Evolutionary conservation across 2,329 filamentous ascomycete genomes (phyloP), one percentile per base, ranked within the genome.

Genomic region (Stagonosporopsis cucurbitacearum): DNA sequence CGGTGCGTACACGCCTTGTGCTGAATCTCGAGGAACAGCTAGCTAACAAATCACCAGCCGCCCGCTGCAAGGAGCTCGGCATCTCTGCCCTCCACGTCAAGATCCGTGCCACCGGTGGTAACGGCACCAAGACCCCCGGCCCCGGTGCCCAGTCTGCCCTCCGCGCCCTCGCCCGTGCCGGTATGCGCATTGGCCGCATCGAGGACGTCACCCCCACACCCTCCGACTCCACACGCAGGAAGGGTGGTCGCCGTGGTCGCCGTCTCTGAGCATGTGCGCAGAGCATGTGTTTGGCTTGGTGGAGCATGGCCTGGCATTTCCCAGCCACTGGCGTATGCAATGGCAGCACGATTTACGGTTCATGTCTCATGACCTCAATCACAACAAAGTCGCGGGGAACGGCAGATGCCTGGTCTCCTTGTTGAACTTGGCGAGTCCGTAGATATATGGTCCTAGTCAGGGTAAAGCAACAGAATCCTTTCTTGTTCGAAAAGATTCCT

Each of bases 191-290:
- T 76, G 95, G 95, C 80, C 91, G 95, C 79, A 99, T 99, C 77
- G 95, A 99, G 90, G 95, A 99, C 81, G 95, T 99, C 68, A 99
- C 96, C 75, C 95, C 95, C 75, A 99, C 95, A 62, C 95, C 96
- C 75, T 99, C 95, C 82, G 95, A 99, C 84, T 96, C 92, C 81
- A 99, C 95, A 78, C 91, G 95, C 84, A 93, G 94, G 86, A 99
- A 99, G 92, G 95, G 95, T 86, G 95, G 95, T 97, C 93, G 95
- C 84, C 94, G 95, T 91, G 95, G 95, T 98, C 95, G 95, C 85
- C 94, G 95, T 96, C 91, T 99, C 83, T 99, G 86, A 91, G 82
- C 80, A 75, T 78, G 65, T 79, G 73, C 74, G 66, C 53, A 79
- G 72, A 74, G 66, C 55, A 62, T 65, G 58, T 60, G 74, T 75